Conservation (phyloP, 108 stramenopile genomes). For the Stephanodiscus minutulus region DNA sequence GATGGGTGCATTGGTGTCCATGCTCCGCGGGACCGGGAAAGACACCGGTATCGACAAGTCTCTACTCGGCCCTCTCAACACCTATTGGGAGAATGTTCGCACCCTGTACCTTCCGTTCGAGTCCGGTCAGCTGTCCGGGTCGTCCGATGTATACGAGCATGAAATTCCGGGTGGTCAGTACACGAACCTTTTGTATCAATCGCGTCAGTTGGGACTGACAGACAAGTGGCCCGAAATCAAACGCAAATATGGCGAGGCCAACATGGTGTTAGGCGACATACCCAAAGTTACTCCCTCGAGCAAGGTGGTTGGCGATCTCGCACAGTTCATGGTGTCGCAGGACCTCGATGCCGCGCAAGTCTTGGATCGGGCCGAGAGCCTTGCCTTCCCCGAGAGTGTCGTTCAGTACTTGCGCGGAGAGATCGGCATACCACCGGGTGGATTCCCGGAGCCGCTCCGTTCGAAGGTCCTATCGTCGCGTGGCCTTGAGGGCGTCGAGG, state of each 20-base stretch:
- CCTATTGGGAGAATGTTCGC: constrained; percentile 92
- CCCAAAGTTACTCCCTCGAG: constrained; percentile 88
- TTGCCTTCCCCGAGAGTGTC: constrained; percentile 77
- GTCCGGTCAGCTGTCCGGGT: constrained; percentile 83
- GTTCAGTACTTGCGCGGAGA: constrained; percentile 79
- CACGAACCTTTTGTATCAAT: constrained; percentile 87
- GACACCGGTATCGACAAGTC: constrained; percentile 82
- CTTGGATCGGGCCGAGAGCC: constrained; percentile 58
- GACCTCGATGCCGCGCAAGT: constrained; percentile 62
- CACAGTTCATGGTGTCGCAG: constrained; percentile 84
- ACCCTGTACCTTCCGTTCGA: constrained; percentile 93
- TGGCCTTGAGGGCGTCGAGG: constrained; percentile 56
- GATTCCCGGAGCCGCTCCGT: constrained; percentile 84
- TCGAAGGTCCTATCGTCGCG: constrained; percentile 62
- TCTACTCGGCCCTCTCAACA: constrained; percentile 63
- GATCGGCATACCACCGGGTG: constrained; percentile 73
- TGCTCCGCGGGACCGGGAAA: constrained; percentile 69
- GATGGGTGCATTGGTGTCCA: constrained; percentile 88
- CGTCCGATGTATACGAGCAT: constrained; percentile 78
- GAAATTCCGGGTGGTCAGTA: constrained; percentile 88
- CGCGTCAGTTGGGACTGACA: constrained; percentile 70
- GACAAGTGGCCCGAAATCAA: constrained; percentile 76
- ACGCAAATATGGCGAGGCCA: constrained; percentile 74
- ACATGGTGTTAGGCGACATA: constrained; percentile 80
- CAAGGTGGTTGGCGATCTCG: constrained; percentile 87